Evolutionary conservation across 2,329 filamentous ascomycete genomes (phyloP), one percentile per base, ranked within the genome.

Genomic region (Ascocoryne sarcoides): DNA sequence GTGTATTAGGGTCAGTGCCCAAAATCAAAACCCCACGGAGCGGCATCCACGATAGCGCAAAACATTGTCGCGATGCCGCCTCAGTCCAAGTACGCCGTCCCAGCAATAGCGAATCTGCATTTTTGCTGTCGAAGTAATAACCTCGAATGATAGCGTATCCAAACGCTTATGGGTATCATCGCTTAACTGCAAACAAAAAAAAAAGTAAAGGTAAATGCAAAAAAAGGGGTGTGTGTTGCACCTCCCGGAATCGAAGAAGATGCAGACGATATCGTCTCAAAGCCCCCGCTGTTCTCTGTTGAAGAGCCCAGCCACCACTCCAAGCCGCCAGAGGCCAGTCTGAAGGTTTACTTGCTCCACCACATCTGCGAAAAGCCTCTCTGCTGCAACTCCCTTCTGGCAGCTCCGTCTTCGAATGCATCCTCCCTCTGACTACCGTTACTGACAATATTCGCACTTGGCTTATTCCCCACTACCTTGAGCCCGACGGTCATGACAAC

Each of bases 401-500:
- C 76, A 9, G 77, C 77, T 5, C 75, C 76, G 53, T 82, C 77
- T 48, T 75, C 65, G 47, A 73, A 69, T 9, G 60, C 59, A 5
- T 40, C 38, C 1, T 61, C 12, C 12, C 7, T 12, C 12, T 7
- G 65, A 45, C 55, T 60, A 2, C 54, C 57, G 33, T 56, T 57
- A 45, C 56, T 60, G 29, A 59, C 48, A 30, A 70, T 62, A 56
- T 71, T 74, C 23, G 59, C 61, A 54, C 65, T 71, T 1, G 68
- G 68, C 29, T 67, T 57, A 50, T 76, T 75, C 15, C 75, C 76
- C 43, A 77, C 64, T 20, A 72, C 60, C 57, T 56, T 79, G 30
- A 93, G 63, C 42, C 86, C 61, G 14, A 78, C 54, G 36, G 77
- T 75, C 81, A 92, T 89, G 42, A 70, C 56, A 16, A 79, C 65